Evolutionary conservation across 179 eudicot genomes (phyloP).

Genomic region (Beta corolliflora): DNA sequence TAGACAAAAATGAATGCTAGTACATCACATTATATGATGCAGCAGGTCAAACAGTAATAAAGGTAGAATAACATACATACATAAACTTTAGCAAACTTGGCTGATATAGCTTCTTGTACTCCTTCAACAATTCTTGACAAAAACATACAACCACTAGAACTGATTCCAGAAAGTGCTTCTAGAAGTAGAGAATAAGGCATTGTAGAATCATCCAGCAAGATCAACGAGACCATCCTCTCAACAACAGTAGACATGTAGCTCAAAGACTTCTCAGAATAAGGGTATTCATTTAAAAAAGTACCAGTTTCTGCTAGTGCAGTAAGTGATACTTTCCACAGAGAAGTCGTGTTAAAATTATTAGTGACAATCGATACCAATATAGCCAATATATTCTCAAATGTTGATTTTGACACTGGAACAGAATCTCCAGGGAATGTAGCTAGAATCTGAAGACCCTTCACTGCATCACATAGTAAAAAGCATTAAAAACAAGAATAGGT

Average conservation of each 20-base stretch:
- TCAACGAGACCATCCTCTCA: conserved; percentile 51
- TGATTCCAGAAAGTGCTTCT: conserved; percentile 65
- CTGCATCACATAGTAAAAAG: conserved; percentile 47
- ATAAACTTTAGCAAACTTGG: conserved; percentile 49
- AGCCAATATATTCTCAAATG: conserved; percentile 61
- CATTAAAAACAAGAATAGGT: neutral
- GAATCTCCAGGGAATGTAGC: conserved; percentile 84
- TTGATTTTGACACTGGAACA: conserved; percentile 49
- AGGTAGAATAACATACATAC: conserved; percentile 47
- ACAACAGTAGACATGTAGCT: conserved; percentile 64
- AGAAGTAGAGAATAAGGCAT: conserved; percentile 60
- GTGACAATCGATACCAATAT: conserved; percentile 50
- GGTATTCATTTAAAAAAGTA: conserved; percentile 46
- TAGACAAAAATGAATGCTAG: neutral
- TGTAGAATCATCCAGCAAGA: conserved; percentile 49
- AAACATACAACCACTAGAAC: conserved; percentile 48
- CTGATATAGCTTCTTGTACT: conserved; percentile 47
- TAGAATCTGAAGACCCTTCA: conserved; percentile 71
- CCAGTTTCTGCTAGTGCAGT: conserved; percentile 66
- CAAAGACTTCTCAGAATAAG: conserved; percentile 54
- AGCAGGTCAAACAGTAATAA: neutral
- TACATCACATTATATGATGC: conserved; percentile 5
- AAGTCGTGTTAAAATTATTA: conserved; percentile 34
- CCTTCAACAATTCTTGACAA: conserved; percentile 52
- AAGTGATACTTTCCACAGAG: conserved; percentile 62